A percentile compares a stretch with the other conserved stretches of the same genome.
These are phyloP conservation scores for Yamadazyma taylorii DNA, from an alignment of 1,139 yeast genomes.

Conservation along the genomic window DNA sequence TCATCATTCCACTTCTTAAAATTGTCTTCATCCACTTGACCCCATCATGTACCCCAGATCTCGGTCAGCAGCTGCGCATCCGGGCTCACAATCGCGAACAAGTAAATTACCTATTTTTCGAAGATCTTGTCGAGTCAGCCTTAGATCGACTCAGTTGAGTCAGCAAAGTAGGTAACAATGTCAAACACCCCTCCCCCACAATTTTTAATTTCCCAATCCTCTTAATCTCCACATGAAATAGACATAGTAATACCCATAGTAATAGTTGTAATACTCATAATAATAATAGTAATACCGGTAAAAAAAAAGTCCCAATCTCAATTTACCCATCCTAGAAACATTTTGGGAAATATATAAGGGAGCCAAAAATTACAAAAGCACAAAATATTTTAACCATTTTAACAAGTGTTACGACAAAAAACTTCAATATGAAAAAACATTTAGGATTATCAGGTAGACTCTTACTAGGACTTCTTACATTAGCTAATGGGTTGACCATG, in stretches of 20 bases:
- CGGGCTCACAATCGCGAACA: background rate
- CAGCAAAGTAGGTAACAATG: background rate
- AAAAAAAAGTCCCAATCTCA: no score
- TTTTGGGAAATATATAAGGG: background rate
- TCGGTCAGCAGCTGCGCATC: no score
- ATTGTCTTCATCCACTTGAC: background rate
- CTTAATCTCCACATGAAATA: background rate
- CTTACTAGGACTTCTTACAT: conserved; percentile 13
- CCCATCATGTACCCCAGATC: conserved; percentile 1
- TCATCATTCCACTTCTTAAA: background rate
- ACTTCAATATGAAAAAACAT: conserved; percentile 12
- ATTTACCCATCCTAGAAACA: no score
- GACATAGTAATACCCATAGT: no score
- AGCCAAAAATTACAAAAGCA: no score
- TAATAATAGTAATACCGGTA: no score
- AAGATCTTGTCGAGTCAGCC: no score
- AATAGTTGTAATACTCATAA: no score
- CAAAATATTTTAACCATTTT: background rate
- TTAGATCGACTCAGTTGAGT: no score
- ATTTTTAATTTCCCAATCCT: background rate
- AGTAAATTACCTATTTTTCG: no score
- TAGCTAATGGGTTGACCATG: conserved; percentile 15
- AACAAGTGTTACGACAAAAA: background rate
- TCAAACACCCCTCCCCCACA: background rate
- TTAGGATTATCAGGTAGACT: conserved; percentile 15